Percentiles rank a stretch among this genome's conserved stretches.
Conservation (phyloP, 1,284 basidiomycete species). For the Leccinum solheimii region DNA sequence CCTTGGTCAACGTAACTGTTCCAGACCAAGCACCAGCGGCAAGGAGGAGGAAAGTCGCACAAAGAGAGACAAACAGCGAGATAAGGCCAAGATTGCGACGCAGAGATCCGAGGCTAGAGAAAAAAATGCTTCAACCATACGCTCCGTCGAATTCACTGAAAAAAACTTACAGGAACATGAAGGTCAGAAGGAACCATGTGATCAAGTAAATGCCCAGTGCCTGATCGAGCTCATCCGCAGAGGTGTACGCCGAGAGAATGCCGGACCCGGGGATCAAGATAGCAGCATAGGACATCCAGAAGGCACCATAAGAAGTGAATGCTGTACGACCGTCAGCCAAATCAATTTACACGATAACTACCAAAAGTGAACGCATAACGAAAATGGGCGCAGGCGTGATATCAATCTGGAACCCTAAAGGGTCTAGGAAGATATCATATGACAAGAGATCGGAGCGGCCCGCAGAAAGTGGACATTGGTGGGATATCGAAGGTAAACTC, state of each 20-base stretch:
- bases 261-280: constrained; percentile 66
- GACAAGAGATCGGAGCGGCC: background rate
- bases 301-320: constrained; percentile 80
- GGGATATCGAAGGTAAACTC: constrained; percentile 27
- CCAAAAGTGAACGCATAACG: background rate
- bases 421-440: background rate
- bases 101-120: constrained; percentile 56
- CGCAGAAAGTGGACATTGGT: background rate
- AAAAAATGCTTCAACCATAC: background rate
- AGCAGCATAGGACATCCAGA: constrained; percentile 79
- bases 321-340: constrained; percentile 41
- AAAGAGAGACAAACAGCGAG: constrained; percentile 72
- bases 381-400: background rate
- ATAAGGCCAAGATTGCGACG: constrained; percentile 68
- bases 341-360: background rate
- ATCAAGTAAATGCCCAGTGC: constrained; percentile 70
- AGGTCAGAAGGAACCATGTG: constrained; percentile 72
- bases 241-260: constrained; percentile 52
- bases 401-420: background rate
- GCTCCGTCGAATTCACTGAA: background rate
- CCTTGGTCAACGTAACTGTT: constrained; percentile 31
- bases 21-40: constrained; percentile 46
- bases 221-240: constrained; percentile 45
- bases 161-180: constrained; percentile 44
- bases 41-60: constrained; percentile 61